Evolutionary conservation across 441 rosid genomes (phyloP), one percentile per base, ranked within the genome.

Genomic region (Melastoma candidum): DNA sequence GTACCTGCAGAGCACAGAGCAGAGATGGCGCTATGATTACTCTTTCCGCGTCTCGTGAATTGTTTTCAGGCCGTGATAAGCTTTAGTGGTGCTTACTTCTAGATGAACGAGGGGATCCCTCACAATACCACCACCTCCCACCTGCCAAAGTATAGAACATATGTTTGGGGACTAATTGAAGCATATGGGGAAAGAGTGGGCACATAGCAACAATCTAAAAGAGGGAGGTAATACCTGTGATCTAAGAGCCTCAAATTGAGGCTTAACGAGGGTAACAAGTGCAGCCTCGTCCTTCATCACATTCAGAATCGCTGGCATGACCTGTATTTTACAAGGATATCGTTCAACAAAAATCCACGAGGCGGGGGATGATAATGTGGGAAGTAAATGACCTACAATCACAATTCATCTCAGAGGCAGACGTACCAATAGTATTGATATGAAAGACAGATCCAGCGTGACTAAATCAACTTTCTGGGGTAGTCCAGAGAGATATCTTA

Each of bases 231-330:
- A 67, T 70, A 92, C 98, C 71, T 92, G 98, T 65, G 87, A 75
- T 69, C 97, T 76, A 48, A 64, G 90, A 74, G 95, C 98, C 79
- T 92, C 97, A 57, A 85, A 92, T 54, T 92, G 98, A 66, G 98
- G 98, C 73, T 92, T 88, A 61, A 92, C 85, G 54, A 85, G 63
- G 49, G 90, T 84, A 36, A 92, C 75, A 63, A 92, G 63, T 36
- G 71, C 68, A 51, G 95, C 83, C 25, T 82, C 85, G 49, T 77
- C 88, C 69, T 81, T 84, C 98, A 92, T 92, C 60, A 81, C 79
- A 70, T 80, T 84, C 36, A 88, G 75, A 41, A 88, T 78, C 17
- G 95, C 92, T 63, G 97, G 95, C 95, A 85, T 88, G 59, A 92
- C 98, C 98, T 92, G 70, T 51, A 61, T 47, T 49, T 43, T 49